Evolutionary conservation across 106 monocot species (phyloP).

Genomic region (Triglochin maritima): DNA sequence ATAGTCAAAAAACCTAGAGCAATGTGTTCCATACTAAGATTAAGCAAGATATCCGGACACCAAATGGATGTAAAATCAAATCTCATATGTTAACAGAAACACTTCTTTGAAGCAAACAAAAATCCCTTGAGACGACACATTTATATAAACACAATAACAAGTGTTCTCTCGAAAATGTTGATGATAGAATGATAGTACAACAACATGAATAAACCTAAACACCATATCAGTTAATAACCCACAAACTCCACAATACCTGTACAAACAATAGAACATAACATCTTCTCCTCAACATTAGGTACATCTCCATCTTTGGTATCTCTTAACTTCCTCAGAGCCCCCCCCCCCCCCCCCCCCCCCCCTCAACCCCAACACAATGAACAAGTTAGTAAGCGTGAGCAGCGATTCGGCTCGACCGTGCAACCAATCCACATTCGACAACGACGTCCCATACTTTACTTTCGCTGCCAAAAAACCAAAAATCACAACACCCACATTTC

Average conservation of each 20-base stretch:
- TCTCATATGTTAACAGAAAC: no score
- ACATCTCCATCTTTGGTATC: slow-evolving; percentile 23
- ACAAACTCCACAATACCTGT: slow-evolving; percentile 14
- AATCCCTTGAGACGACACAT: no score
- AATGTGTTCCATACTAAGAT: no score
- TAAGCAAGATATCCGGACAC: no score
- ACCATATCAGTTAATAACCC: no score
- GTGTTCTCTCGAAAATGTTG: no score
- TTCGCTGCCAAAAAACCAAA: slow-evolving; percentile 47
- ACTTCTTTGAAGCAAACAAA: no score
- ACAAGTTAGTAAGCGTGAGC: slow-evolving; percentile 84
- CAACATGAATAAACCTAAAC: no score
- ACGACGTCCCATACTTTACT: slow-evolving; percentile 90
- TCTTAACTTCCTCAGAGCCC: slow-evolving; percentile 49
- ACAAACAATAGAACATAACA: slow-evolving; percentile 21
- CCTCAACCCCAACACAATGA: slow-evolving; percentile 79
- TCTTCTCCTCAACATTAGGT: slow-evolving; percentile 45
- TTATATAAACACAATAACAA: no score
- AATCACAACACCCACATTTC: background rate
- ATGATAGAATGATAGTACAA: no score
- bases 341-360: slow-evolving; percentile 45
- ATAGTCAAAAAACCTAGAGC: no score
- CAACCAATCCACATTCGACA: slow-evolving; percentile 96
- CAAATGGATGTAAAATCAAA: no score
- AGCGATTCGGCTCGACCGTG: slow-evolving; percentile 88